Evolutionary conservation across 2,329 filamentous ascomycete species (phyloP), one percentile per base, ranked within the genome.

Genomic region (Westerdykella ornata): DNA sequence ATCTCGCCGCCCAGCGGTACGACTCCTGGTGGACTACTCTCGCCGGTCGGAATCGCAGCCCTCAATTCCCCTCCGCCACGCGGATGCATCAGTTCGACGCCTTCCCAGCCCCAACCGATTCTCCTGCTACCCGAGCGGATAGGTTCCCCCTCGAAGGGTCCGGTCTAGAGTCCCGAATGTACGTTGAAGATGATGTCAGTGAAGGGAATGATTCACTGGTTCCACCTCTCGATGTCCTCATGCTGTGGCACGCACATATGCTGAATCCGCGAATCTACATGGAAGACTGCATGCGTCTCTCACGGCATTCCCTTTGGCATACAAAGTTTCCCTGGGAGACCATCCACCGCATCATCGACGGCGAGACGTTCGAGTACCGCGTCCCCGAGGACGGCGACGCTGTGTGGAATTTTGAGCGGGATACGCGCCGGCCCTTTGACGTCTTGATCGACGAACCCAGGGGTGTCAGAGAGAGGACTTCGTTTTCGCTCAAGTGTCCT

Each of bases 191-290:
- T n/a, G n/a, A n/a, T 26, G 7, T 4, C 7, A 2, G 12, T 26
- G 4, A 26, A 8, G 22, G 7, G 3, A 11, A 11, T 11, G 2
- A 8, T 4, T 36, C 35, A 8, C 3, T 5, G 1, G n/a, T 56
- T 17, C 53, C 51, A 29, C 62, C 67, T 13, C 15, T 62, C 72
- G 85, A 89, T 64, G 77, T 89, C 1, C 64, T 88, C 15, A 85
- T 89, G 82, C 80, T 89, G 0, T 85, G 82, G 81, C 85, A 90
- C 61, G 70, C 83, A 0, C 85, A 86, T 55, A 82, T 86, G 77
- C 75, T 90, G 3, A 89, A 88, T 51, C 85, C 85, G 0, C 72
- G 82, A 31, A 71, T 69, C n/a, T 89, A 81, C 56, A 74, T 88
- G 3, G 84, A 89, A 54, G 85, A 90, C 57, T 81, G 80, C 54